Evolutionary conservation across 192 early-diverging fungal species (phyloP), one percentile per base, ranked within the genome.

Genomic region (Neocallimastix lanati): DNA sequence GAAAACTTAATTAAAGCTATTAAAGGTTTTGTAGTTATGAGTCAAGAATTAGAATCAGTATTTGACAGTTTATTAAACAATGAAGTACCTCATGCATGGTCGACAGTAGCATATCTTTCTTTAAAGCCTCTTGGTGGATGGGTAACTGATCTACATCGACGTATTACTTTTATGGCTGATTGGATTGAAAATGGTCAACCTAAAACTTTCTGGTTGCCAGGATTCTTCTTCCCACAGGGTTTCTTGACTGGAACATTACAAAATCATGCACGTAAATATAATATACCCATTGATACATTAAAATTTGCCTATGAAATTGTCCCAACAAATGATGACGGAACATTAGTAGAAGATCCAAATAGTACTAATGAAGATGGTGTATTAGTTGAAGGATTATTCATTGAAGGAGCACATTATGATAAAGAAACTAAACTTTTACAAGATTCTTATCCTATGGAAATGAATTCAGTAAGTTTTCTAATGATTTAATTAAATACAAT

Each of bases 191-290:
- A 83, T 21, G 89, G 89, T 3, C 88, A 91, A 79, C 89, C 89
- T 15, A 76, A 79, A 18, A 84, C 84, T 12, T 91, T 91, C 81
- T 91, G 89, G 89, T 80, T 91, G 9, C 86, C 89, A 13, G 89
- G 89, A 13, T 91, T 91, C 83, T 91, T 90, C 80, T 91, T 91
- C 85, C 89, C 89, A 33, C 89, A 91, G 86, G 87, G 85, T 86
- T 91, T 91, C 81, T 80, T 91, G 14, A 91, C 89, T 13, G 88
- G 89, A 15, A 87, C 87, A 13, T 80, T 91, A 18, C 89, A 91
- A 78, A 91, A 91, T 79, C 89, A 90, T 78, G 87, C 89, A 4
- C 79, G 89, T 28, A 85, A 84, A 76, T 85, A 87, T 81, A 88
- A 90, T 78, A 86, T 91, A 28, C 88, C 89, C 12, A 90, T 90